phyloP scores from a whole-genome alignment of 2,329 filamentous ascomycete genomes.

The Uncinocarpus reesii region DNA sequence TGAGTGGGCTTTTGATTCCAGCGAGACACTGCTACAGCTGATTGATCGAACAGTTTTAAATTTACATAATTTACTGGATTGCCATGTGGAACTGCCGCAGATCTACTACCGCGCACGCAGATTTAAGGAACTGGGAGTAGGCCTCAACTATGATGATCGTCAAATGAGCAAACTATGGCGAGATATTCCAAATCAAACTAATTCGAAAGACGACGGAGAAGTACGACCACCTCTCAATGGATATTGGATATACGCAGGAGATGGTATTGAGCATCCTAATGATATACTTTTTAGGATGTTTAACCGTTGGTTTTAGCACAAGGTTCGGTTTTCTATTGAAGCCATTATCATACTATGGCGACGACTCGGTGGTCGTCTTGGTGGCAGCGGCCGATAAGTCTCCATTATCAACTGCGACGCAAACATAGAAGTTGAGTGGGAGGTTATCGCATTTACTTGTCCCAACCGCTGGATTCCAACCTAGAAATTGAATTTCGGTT shows the following conservation, averaged over 20 bases:
- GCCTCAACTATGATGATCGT: no score
- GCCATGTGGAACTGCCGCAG: not conserved
- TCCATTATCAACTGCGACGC: not conserved
- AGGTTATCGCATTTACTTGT: constrained; percentile 2
- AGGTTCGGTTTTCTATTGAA: no score
- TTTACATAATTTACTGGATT: not conserved
- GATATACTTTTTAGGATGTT: not conserved
- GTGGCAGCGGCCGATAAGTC: not conserved
- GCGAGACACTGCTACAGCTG: constrained; percentile 5
- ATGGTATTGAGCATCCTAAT: not conserved
- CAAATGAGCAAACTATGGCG: constrained; percentile 6
- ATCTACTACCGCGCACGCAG: not conserved
- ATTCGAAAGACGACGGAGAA: not conserved
- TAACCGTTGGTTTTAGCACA: no score
- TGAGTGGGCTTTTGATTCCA: constrained; percentile 1
- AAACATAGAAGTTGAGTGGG: constrained; percentile 7
- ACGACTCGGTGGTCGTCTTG: no score
- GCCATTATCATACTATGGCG: no score
- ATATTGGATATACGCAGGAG: not conserved
- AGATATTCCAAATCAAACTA: not conserved
- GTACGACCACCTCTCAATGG: not conserved
- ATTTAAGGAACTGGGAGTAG: constrained; percentile 7
- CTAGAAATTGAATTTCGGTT: constrained; percentile 2
- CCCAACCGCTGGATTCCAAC: constrained; percentile 10
- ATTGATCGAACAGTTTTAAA: constrained; percentile 6